Percentiles rank a stretch among this genome's conserved stretches.
Evolutionary conservation across 257 asterid species (phyloP).

Genomic region (Gentiana macrophylla): DNA sequence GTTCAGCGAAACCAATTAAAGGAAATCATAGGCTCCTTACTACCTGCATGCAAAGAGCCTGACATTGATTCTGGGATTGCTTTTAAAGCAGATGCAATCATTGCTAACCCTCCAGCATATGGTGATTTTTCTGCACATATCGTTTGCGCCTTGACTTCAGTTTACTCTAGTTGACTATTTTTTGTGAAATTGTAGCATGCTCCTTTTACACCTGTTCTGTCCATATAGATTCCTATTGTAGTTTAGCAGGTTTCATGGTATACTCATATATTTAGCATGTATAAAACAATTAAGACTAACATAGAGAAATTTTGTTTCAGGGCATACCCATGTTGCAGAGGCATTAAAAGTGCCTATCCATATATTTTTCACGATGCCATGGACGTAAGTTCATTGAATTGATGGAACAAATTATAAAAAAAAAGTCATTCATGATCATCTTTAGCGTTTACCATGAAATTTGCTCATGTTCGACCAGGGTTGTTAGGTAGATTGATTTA

Average conservation of each 20-base stretch:
- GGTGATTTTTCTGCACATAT: slow-evolving; percentile 30
- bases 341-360: slow-evolving; percentile 75
- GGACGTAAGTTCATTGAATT: slow-evolving; percentile 74
- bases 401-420: slow-evolving; percentile 1
- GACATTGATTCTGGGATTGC: slow-evolving; percentile 78
- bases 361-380: slow-evolving; percentile 98
- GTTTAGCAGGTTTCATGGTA: neutral
- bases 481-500: slow-evolving; percentile 1
- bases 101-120: slow-evolving; percentile 87
- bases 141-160: neutral
- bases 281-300: slow-evolving; percentile 13
- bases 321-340: slow-evolving; percentile 95
- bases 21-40: slow-evolving; percentile 73
- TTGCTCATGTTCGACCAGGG: slow-evolving; percentile 8
- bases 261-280: neutral
- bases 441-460: neutral
- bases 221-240: neutral
- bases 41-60: slow-evolving; percentile 83
- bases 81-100: slow-evolving; percentile 87
- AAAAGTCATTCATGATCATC: neutral
- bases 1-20: slow-evolving; percentile 74
- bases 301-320: slow-evolving; percentile 30
- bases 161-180: neutral
- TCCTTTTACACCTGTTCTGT: no score
- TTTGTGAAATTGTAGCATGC: no score